A percentile compares a stretch with the other conserved stretches of the same genome.
Evolutionary conservation across 495 filamentous ascomycete species (phyloP).

Genomic region (Aspergillus ellipticus): DNA sequence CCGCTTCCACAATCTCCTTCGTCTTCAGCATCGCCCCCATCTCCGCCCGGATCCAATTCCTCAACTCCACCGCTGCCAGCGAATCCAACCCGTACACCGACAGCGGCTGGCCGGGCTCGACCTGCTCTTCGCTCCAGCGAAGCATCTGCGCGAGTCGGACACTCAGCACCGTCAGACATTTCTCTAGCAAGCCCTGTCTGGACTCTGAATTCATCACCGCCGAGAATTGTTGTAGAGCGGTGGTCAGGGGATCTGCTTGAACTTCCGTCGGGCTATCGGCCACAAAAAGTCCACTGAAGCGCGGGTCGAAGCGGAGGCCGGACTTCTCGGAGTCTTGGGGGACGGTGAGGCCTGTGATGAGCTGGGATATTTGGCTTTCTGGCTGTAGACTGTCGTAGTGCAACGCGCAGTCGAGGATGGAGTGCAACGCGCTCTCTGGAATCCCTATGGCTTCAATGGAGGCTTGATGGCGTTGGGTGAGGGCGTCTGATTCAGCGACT

Average conservation of each 20-base stretch:
- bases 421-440: neutral
- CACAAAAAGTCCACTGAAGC: conserved; percentile 5
- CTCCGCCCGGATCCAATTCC: conserved; percentile 10
- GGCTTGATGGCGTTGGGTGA: neutral
- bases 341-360: neutral
- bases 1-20: conserved; percentile 7
- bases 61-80: conserved; percentile 8
- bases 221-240: neutral
- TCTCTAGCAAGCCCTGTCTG: neutral
- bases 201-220: neutral
- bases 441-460: neutral
- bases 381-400: too few species aligned
- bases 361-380: neutral
- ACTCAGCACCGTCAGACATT: neutral
- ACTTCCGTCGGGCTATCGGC: neutral
- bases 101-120: conserved; percentile 9
- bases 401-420: neutral
- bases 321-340: conserved; percentile 6
- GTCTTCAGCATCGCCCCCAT: conserved; percentile 6
- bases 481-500: conserved; percentile 1
- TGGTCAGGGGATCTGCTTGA: neutral
- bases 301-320: conserved; percentile 6
- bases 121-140: conserved; percentile 1
- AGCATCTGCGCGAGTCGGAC: conserved; percentile 8
- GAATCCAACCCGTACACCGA: conserved; percentile 12